These are phyloP conservation scores for Suillus ampliporus DNA, from an alignment of 768 basidiomycete genomes.

Conservation along the genomic window DNA sequence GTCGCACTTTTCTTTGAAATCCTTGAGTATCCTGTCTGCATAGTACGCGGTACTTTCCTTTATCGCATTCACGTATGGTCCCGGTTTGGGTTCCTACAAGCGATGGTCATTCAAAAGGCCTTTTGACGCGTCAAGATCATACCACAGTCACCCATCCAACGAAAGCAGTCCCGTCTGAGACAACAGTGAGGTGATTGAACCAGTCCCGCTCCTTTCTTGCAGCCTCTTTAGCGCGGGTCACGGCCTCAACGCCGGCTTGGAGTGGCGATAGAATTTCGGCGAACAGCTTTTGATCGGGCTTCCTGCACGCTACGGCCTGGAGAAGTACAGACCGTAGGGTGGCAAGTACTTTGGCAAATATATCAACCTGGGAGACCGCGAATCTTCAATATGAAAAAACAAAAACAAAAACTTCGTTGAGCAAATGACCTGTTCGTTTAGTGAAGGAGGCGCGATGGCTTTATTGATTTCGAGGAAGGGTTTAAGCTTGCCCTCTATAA, in stretches of 20 bases:
- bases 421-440: slow-evolving; percentile 77
- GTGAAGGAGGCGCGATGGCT: slow-evolving; percentile 66
- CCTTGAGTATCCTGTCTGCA: slow-evolving; percentile 87
- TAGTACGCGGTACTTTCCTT: slow-evolving; percentile 91
- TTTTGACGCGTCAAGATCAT: slow-evolving; percentile 35
- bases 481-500: slow-evolving; percentile 76
- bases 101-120: neutral
- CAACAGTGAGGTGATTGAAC: slow-evolving; percentile 77
- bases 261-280: slow-evolving; percentile 69
- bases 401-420: neutral
- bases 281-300: slow-evolving; percentile 70
- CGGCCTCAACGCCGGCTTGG: slow-evolving; percentile 71
- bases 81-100: slow-evolving; percentile 74
- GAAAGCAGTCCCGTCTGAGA: slow-evolving; percentile 82
- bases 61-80: slow-evolving; percentile 75
- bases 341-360: slow-evolving; percentile 70
- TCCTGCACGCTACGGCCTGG: slow-evolving; percentile 73
- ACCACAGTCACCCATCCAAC: slow-evolving; percentile 91
- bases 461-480: slow-evolving; percentile 77
- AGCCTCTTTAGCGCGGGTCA: slow-evolving; percentile 83
- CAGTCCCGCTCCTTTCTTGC: slow-evolving; percentile 82
- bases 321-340: slow-evolving; percentile 74
- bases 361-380: slow-evolving; percentile 55
- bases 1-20: slow-evolving; percentile 89
- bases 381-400: slow-evolving; percentile 10